A percentile compares a stretch with the other conserved stretches of the same genome.
Conservation (phyloP, 2,329 filamentous ascomycete genomes). For the Neonectria hederae region DNA sequence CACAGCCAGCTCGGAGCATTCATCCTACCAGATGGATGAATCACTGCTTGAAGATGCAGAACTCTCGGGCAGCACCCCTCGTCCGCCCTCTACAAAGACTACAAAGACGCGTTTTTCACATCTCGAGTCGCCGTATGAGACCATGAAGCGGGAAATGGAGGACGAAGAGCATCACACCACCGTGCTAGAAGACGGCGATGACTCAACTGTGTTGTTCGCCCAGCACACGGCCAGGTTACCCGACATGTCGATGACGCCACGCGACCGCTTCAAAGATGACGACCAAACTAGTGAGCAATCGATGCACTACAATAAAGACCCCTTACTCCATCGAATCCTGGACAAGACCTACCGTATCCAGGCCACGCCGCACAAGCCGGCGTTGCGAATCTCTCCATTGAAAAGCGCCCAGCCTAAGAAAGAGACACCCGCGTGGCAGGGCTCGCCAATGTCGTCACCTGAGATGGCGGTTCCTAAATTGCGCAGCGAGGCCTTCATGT, state of each 20-base stretch:
- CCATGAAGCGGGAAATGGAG: slow-evolving; percentile 73
- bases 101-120: slow-evolving; percentile 65
- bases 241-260: slow-evolving; percentile 71
- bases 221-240: slow-evolving; percentile 65
- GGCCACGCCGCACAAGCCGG: slow-evolving; percentile 80
- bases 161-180: slow-evolving; percentile 52
- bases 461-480: slow-evolving; percentile 84
- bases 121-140: slow-evolving; percentile 81
- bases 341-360: slow-evolving; percentile 96
- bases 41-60: slow-evolving; percentile 74
- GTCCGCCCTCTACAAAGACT: slow-evolving; percentile 63
- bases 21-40: slow-evolving; percentile 61
- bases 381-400: slow-evolving; percentile 56
- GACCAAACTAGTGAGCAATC: slow-evolving; percentile 47
- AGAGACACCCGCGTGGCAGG: slow-evolving; percentile 57
- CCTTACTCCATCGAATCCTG: slow-evolving; percentile 87
- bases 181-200: slow-evolving; percentile 51
- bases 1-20: slow-evolving; percentile 47
- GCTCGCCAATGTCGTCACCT: slow-evolving; percentile 75
- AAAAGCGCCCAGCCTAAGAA: slow-evolving; percentile 51
- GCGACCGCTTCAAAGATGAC: slow-evolving; percentile 47
- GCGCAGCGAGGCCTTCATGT: slow-evolving; percentile 85
- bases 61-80: slow-evolving; percentile 74
- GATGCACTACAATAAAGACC: slow-evolving; percentile 66
- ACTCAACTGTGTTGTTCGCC: slow-evolving; percentile 60